These are phyloP conservation scores for Fusarium napiforme DNA, from an alignment of 2,329 filamentous ascomycete species.

Conservation along the genomic window DNA sequence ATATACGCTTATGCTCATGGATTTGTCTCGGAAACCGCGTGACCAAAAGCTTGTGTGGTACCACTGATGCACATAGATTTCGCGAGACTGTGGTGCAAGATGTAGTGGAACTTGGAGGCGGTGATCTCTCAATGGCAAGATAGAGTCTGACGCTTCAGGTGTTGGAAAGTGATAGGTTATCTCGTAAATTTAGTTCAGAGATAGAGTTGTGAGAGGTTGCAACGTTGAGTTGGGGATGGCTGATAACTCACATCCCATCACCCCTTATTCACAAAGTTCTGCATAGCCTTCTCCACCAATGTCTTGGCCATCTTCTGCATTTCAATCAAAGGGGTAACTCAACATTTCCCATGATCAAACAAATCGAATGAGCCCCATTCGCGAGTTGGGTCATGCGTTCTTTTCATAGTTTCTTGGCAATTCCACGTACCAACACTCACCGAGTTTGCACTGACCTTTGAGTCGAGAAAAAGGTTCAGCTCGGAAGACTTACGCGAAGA, in stretches of 20 bases:
- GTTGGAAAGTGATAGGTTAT: neutral
- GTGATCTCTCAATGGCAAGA: neutral
- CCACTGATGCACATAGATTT: neutral
- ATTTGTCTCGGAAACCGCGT: neutral
- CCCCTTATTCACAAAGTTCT: constrained; percentile 15
- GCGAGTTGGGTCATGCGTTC: constrained; percentile 3
- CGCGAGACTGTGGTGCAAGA: neutral
- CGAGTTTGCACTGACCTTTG: neutral
- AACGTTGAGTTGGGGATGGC: neutral
- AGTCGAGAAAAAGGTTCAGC: neutral
- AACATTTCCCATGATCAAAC: neutral
- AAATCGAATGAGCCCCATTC: constrained; percentile 10
- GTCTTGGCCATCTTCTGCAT: constrained; percentile 17
- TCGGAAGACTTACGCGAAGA: constrained; percentile 7
- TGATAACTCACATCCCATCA: neutral
- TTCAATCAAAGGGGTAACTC: constrained; percentile 4
- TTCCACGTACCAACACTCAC: neutral
- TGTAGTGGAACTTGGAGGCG: neutral
- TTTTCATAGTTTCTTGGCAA: constrained; percentile 15
- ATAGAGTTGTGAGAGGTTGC: constrained; percentile 11
- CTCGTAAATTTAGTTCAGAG: neutral
- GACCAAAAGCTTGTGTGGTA: neutral
- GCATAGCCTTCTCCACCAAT: constrained; percentile 3
- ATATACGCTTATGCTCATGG: neutral
- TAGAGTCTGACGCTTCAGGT: neutral